These are phyloP conservation scores for Aspergillus flavus DNA, from an alignment of 2,329 filamentous ascomycete genomes.

Conservation along the genomic window DNA sequence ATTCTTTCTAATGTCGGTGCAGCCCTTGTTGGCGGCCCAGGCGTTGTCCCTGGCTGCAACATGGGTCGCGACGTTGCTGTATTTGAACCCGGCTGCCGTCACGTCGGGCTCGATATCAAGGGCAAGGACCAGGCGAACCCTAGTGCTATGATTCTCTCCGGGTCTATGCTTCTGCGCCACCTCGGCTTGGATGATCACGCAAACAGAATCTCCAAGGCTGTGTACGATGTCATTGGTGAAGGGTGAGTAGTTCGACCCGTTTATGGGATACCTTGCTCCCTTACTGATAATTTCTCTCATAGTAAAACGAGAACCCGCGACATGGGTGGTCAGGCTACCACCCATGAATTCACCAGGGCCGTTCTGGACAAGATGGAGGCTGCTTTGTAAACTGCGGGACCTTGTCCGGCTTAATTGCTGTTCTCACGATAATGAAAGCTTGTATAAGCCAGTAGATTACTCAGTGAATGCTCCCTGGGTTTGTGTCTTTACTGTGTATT, in stretches of 20 bases:
- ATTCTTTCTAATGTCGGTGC: conserved; percentile 99
- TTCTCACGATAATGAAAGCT: conserved; percentile 29
- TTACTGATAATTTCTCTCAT: conserved; percentile 45
- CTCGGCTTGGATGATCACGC: conserved; percentile 97
- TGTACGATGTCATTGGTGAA: conserved; percentile 81
- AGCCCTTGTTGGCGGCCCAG: conserved; percentile 92
- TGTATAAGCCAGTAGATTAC: conserved; percentile 20
- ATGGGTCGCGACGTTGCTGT: conserved; percentile 98
- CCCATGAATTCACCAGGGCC: conserved; percentile 92
- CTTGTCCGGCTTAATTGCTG: conserved; percentile 18
- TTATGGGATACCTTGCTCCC: neutral
- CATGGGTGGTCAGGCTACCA: conserved; percentile 89
- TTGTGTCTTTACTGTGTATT: conserved; percentile 29
- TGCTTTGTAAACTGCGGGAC: conserved; percentile 52
- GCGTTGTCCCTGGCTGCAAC: conserved; percentile 97
- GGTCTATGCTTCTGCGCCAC: conserved; percentile 96
- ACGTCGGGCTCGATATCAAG: conserved; percentile 99
- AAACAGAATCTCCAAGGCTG: conserved; percentile 88
- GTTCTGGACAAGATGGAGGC: conserved; percentile 94
- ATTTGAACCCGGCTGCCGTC: conserved; percentile 98
- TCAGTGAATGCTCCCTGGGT: conserved; percentile 14
- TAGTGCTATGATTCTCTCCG: conserved; percentile 90
- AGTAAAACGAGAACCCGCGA: conserved; percentile 88
- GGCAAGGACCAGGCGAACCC: conserved; percentile 99
- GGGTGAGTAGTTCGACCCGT: conserved; percentile 62